Evolutionary conservation across 192 early-diverging fungal species (phyloP).

Genomic region (Bifiguratus adelaidae): DNA sequence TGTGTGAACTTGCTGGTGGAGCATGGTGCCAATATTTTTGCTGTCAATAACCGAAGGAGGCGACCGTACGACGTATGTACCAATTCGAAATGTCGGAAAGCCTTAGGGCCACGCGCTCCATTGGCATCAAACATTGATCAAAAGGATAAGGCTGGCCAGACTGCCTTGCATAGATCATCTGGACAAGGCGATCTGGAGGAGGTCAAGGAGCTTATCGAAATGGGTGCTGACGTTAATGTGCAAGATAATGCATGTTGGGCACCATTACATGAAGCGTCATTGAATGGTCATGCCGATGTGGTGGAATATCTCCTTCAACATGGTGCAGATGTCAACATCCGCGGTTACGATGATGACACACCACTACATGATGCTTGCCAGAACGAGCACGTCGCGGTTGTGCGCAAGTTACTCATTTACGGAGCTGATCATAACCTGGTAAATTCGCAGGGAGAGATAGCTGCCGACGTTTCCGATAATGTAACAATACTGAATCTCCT

Average conservation of each 20-base stretch:
- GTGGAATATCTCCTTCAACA: constrained; percentile 33
- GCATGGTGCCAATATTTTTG: constrained; percentile 45
- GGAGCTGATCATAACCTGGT: constrained; percentile 31
- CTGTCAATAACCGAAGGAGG: constrained; percentile 28
- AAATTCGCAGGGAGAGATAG: constrained; percentile 40
- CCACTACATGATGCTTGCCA: constrained; percentile 58
- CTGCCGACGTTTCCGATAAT: constrained; percentile 32
- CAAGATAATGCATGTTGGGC: constrained; percentile 58
- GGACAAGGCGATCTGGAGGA: constrained; percentile 35
- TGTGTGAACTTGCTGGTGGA: constrained; percentile 32
- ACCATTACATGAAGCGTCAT: constrained; percentile 42
- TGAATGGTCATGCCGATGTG: constrained; percentile 29
- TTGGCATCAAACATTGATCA: constrained; percentile 21
- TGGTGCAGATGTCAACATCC: constrained; percentile 46
- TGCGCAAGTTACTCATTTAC: constrained; percentile 27
- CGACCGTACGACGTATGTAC: constrained; percentile 31
- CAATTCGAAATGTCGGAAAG: constrained; percentile 26
- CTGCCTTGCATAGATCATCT: constrained; percentile 35
- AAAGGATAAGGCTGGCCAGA: constrained; percentile 32
- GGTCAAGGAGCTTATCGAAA: constrained; percentile 31
- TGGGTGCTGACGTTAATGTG: constrained; percentile 57
- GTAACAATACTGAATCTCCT: constrained; percentile 5
- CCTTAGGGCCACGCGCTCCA: constrained; percentile 18
- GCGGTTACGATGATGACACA: constrained; percentile 47
- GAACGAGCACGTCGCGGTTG: constrained; percentile 34